phyloP scores from a whole-genome alignment of 352 stramenopile genomes.

The Hyaloperonospora arabidopsidis region DNA sequence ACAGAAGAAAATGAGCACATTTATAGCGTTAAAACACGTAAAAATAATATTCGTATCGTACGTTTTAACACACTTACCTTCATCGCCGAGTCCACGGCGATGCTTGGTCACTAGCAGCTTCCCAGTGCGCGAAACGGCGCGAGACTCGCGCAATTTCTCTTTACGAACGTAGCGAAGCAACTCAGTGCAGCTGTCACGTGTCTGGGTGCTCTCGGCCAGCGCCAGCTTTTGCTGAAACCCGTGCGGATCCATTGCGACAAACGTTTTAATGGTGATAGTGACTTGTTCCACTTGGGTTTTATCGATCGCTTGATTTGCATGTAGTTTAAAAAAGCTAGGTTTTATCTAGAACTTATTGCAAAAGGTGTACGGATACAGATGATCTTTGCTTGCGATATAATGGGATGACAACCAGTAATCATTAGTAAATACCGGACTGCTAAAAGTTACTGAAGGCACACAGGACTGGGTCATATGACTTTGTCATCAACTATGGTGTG shows the following conservation, averaged over 20 bases:
- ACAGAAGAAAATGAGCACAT: neutral
- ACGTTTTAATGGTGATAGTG: too few relatives aligned
- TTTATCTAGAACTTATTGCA: too few relatives aligned
- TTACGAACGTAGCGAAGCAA: constrained; percentile 49
- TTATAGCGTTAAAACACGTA: constrained; percentile 10
- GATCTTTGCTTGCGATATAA: too few relatives aligned
- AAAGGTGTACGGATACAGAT: too few relatives aligned
- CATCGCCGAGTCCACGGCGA: constrained; percentile 43
- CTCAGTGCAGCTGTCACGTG: constrained; percentile 30
- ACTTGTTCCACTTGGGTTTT: too few relatives aligned
- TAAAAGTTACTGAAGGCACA: too few relatives aligned
- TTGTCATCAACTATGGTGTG: too few relatives aligned
- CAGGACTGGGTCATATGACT: too few relatives aligned
- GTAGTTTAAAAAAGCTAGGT: too few relatives aligned
- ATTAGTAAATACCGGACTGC: too few relatives aligned
- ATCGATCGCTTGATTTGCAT: too few relatives aligned
- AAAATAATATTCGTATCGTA: neutral
- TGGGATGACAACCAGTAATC: too few relatives aligned
- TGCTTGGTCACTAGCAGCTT: constrained; percentile 43
- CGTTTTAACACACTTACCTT: constrained; percentile 26
- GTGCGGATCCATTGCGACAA: constrained; percentile 22
- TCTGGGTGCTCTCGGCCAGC: constrained; percentile 28
- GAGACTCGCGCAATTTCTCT: constrained; percentile 47
- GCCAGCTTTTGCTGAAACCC: constrained; percentile 42
- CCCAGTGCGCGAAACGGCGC: constrained; percentile 33